Base-by-base conservation (phyloP, 2,329 filamentous ascomycete genomes). In the Bisporella sp. region DNA sequence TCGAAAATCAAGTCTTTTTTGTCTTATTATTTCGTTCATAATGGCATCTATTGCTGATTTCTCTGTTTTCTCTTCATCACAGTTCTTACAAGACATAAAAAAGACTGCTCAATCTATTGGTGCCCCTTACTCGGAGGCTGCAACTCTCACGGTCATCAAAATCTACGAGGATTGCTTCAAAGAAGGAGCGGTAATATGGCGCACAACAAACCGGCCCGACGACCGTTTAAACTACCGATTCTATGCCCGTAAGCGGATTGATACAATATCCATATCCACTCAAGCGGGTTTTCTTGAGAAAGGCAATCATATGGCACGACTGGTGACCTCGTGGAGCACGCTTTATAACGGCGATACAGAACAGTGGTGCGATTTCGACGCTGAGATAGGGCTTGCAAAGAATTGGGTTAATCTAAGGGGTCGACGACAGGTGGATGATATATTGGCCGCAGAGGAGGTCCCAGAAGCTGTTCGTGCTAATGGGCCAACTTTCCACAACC, bases 351-450 rank as follows among this genome's bases (percentile, higher is more conserved):
- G 39, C 5, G 31, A 11, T n/a, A 39, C 49, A 4, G 46, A 51
- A 35, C 45, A 51, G 31, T 51, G 35, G 3, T 51, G 49, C 6
- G 46, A 48, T 37, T 51, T 51, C 7, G 46, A 51, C 13, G 35
- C 46, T 11, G 32, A 39, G 29, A 48, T 31, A 12, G 49, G 49
- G 4, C 31, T 51, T 6, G 46, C 40, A 5, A 51, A 51, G 30
- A 35, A 45, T 5, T 51, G 49, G 49, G 40, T 51, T 5, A 48
- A 42, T 5, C n/a, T 51, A 28, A 31, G 33, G 5, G 45, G 46
- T 6, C 32, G 42, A 31, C 31, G 46, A 41, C 49, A 45, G 31
- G 11, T 51, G 4, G 40, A 43, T 30, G 46, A 51, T 42, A 51
- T 51, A 5, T 28, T 51, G 11, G 31, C 21, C 13, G 39, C 30